These are phyloP conservation scores for Xerophyta viscosa DNA, from an alignment of 106 monocot genomes.

Conservation along the genomic window DNA sequence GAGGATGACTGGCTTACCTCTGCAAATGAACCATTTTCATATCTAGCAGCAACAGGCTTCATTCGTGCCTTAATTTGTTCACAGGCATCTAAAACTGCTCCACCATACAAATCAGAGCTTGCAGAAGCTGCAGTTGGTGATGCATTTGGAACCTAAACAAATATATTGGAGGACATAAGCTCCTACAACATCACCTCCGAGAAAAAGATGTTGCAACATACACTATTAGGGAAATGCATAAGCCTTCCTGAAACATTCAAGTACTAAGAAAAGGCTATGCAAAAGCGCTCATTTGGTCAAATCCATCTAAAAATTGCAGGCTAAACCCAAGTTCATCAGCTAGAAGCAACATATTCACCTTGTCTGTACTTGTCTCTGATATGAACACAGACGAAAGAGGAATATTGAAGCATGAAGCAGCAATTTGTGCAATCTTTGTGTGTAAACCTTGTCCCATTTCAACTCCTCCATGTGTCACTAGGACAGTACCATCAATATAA, in stretches of 20 bases:
- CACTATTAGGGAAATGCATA: too few species aligned
- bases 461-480: constrained; percentile 98
- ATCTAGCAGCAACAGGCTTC: constrained; percentile 53
- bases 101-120: constrained; percentile 98
- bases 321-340: too few species aligned
- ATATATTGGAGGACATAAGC: too few species aligned
- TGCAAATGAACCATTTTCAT: constrained; percentile 50
- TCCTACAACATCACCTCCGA: too few species aligned
- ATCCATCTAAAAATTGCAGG: too few species aligned
- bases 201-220: too few species aligned
- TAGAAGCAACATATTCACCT: constrained; percentile 32
- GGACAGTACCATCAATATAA: constrained; percentile 85
- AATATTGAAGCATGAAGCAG: constrained; percentile 82
- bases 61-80: constrained; percentile 87
- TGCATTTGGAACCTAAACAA: constrained; percentile 81
- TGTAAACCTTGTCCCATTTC: constrained; percentile 99
- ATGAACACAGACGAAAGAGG: constrained; percentile 89
- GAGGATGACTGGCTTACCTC: constrained; percentile 71
- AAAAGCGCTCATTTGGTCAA: too few species aligned
- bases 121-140: constrained; percentile 99
- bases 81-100: constrained; percentile 97
- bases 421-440: constrained; percentile 96
- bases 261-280: too few species aligned
- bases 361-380: constrained; percentile 97
- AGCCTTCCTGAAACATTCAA: too few species aligned